Conservation (phyloP, 2,329 filamentous ascomycete species). For the Sporothrix mexicana region DNA sequence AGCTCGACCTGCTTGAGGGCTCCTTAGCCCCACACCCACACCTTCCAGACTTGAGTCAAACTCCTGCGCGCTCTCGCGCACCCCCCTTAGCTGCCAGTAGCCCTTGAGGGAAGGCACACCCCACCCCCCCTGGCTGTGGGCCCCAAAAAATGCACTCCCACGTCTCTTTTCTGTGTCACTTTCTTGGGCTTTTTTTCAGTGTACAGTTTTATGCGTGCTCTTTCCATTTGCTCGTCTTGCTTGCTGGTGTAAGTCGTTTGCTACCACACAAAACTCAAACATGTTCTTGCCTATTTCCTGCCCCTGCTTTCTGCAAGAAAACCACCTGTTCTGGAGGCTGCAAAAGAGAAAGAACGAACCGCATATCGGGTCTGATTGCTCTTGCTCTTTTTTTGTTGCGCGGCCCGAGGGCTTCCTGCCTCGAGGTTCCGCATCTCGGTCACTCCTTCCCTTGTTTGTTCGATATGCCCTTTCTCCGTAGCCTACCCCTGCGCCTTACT, state of each 20-base stretch:
- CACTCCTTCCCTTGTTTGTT: constrained; percentile 7
- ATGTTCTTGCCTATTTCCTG: constrained; percentile 15
- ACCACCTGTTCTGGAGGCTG: neutral
- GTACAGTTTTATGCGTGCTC: neutral
- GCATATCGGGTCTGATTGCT: neutral
- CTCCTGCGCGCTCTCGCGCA: constrained; percentile 18
- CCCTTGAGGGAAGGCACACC: constrained; percentile 28
- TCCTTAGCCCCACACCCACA: constrained; percentile 19
- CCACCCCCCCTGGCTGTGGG: constrained; percentile 3
- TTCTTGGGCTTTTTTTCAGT: neutral
- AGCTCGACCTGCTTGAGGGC: neutral
- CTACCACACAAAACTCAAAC: neutral
- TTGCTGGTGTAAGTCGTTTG: neutral
- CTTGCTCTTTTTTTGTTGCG: neutral
- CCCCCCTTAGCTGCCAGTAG: constrained; percentile 20
- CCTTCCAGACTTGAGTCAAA: constrained; percentile 24
- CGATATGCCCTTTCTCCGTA: constrained; percentile 17
- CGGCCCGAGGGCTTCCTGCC: too few relatives aligned
- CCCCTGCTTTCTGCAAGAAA: constrained; percentile 2
- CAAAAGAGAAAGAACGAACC: neutral
- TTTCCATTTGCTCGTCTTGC: neutral
- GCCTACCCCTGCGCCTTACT: constrained; percentile 12
- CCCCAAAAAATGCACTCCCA: constrained; percentile 2
- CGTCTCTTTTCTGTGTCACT: neutral
- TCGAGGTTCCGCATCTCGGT: neutral